Evolutionary conservation across 306 rosid species (phyloP), one percentile per base, ranked within the genome.

Genomic region (Quercus suber): DNA sequence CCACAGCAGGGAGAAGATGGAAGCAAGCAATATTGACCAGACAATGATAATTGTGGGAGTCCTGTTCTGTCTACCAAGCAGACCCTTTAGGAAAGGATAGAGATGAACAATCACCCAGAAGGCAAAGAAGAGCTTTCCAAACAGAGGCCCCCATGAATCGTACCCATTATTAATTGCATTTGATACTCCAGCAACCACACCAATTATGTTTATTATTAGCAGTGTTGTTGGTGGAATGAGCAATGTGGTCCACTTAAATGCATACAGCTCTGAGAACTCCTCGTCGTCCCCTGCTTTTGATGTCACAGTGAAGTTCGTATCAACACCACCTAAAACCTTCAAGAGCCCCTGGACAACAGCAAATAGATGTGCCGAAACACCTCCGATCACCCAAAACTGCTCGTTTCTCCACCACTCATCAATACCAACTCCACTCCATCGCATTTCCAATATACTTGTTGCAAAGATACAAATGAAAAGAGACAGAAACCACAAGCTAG

Each of bases 331-430:
- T 69, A 92, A 13, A 49, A 88, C 83, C 73, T 90, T 90, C 67
- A 92, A 82, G 10, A 92, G 64, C 33, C 94, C 97, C 18, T 87
- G 74, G 67, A 90, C 87, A 7, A 92, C 84, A 1, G 92, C 95
- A 78, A 87, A 78, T 27, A 92, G 17, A 69, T 92, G 86, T 15
- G 95, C 85, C 43, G 93, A 92, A 21, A 89, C 90, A 25, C 97
- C 92, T 61, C 89, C 91, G 12, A 90, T 89, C 56, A 92, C 91
- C 97, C 95, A 92, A 81, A 87, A 89, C 56, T 90, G 97, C 76
- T 90, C 89, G 33, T 92, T 92, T 87, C 95, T 90, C 97, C 93
- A 90, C 97, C 93, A 92, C 49, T 90, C 95, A 49, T 81, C 88
- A 27, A 92, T 70, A 10, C 89, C 80, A 12, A 89, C 91, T 72